These are phyloP conservation scores for Phytopythium mirpurense DNA, from an alignment of 352 stramenopile genomes.

Conservation along the genomic window DNA sequence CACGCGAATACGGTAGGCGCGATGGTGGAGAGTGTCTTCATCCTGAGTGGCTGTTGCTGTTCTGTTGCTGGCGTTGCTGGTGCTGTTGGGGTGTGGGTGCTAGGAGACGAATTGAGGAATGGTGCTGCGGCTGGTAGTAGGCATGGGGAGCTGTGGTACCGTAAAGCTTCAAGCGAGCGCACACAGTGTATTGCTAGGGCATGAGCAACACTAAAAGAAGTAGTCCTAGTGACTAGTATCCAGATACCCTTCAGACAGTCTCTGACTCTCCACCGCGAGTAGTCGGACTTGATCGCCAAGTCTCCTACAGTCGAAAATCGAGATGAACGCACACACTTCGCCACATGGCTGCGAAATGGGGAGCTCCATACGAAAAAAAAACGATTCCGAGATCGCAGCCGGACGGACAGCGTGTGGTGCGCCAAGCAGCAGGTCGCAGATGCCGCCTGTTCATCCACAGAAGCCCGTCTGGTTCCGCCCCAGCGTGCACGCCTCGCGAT, in stretches of 20 bases:
- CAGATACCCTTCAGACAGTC: no score
- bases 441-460: constrained; percentile 1
- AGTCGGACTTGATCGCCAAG: no score
- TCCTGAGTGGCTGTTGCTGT: no score
- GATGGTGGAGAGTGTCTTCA: constrained; percentile 1
- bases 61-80: no score
- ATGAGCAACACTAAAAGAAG: not conserved
- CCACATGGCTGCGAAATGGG: not conserved
- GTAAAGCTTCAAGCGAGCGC: no score
- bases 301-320: no score
- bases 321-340: no score
- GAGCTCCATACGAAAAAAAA: not conserved
- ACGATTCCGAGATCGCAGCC: constrained; percentile 4
- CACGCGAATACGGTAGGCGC: not conserved
- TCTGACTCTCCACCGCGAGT: no score
- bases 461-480: not conserved
- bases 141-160: not conserved
- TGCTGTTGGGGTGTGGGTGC: not conserved
- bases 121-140: not conserved
- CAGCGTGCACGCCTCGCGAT: not conserved
- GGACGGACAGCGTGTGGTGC: constrained; percentile 1
- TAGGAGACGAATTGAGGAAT: constrained; percentile 4
- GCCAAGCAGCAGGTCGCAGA: not conserved
- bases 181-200: not conserved
- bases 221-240: not conserved